These are phyloP conservation scores for Avena eriantha DNA, from an alignment of 176 grass and related monocot genomes.

Conservation along the genomic window DNA sequence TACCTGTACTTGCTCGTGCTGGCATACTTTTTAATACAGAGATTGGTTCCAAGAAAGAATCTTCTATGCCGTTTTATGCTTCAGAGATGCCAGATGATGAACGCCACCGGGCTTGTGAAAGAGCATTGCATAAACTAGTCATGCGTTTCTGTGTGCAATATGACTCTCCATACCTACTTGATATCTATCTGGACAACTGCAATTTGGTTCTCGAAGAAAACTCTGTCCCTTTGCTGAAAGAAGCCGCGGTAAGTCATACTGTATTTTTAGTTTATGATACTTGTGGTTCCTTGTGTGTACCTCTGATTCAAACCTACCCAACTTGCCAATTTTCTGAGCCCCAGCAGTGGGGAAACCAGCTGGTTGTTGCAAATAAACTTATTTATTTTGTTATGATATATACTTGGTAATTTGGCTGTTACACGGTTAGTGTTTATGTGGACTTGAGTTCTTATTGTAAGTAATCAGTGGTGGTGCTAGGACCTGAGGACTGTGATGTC, in stretches of 20 bases:
- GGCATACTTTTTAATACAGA: conserved; percentile 66
- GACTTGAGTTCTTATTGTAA: conserved; percentile 13
- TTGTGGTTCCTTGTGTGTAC: conserved; percentile 13
- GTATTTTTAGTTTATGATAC: conserved; percentile 45
- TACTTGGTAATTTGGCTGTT: conserved; percentile 21
- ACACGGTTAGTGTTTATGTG: conserved; percentile 19
- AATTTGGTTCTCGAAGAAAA: conserved; percentile 66
- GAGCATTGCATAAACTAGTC: conserved; percentile 74
- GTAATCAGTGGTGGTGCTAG: neutral
- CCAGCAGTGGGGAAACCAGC: conserved; percentile 8
- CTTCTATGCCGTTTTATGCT: conserved; percentile 47
- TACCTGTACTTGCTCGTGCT: conserved; percentile 74
- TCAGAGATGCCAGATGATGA: conserved; percentile 52
- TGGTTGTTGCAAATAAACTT: conserved; percentile 23
- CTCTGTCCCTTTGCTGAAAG: conserved; percentile 55
- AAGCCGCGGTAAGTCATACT: conserved; percentile 72
- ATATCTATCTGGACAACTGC: conserved; percentile 87
- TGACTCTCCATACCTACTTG: conserved; percentile 78
- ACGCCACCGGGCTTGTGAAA: conserved; percentile 21
- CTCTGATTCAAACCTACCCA: conserved; percentile 22
- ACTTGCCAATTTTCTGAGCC: conserved; percentile 3
- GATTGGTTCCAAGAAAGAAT: conserved; percentile 46
- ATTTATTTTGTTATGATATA: conserved; percentile 14
- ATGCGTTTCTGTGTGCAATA: conserved; percentile 75
- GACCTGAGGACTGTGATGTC: too few relatives aligned